Percentiles rank a stretch among this genome's conserved stretches.
Conservation (phyloP, 192 early-diverging fungal genomes). For the Coemansia sp. region DNA sequence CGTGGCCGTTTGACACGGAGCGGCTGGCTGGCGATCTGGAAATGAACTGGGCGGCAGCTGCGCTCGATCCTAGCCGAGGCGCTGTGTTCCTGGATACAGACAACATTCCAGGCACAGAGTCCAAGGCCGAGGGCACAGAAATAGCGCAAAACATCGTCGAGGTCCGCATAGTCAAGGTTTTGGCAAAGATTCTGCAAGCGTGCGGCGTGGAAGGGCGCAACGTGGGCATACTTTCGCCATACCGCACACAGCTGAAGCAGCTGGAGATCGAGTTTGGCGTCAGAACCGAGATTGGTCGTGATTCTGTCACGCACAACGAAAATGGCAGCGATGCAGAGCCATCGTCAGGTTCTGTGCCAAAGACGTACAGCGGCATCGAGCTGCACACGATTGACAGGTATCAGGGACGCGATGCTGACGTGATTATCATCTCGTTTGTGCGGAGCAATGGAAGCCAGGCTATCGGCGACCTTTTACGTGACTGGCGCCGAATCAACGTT, state of each 20-base stretch:
- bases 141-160: conserved; percentile 74
- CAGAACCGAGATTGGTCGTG: background rate
- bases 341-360: background rate
- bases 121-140: conserved; percentile 50
- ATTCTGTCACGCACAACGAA: background rate
- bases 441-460: conserved; percentile 71
- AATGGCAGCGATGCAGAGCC: background rate
- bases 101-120: conserved; percentile 64
- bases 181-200: conserved; percentile 59
- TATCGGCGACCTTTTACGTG: conserved; percentile 83
- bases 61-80: conserved; percentile 64
- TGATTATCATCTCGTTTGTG: conserved; percentile 88
- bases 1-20: conserved; percentile 15
- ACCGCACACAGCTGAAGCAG: conserved; percentile 69
- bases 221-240: conserved; percentile 86
- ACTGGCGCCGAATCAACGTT: conserved; percentile 94
- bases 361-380: conserved; percentile 58
- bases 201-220: conserved; percentile 67
- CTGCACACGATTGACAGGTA: conserved; percentile 89
- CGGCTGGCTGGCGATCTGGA: conserved; percentile 23
- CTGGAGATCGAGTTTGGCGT: conserved; percentile 44
- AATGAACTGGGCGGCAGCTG: conserved; percentile 63
- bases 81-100: conserved; percentile 88
- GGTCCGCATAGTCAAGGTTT: conserved; percentile 61
- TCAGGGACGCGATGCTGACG: conserved; percentile 93